Percentiles rank a stretch among this genome's conserved stretches.
phyloP scores from a whole-genome alignment of 257 asterid species.

The Salvia rosmarinus region DNA sequence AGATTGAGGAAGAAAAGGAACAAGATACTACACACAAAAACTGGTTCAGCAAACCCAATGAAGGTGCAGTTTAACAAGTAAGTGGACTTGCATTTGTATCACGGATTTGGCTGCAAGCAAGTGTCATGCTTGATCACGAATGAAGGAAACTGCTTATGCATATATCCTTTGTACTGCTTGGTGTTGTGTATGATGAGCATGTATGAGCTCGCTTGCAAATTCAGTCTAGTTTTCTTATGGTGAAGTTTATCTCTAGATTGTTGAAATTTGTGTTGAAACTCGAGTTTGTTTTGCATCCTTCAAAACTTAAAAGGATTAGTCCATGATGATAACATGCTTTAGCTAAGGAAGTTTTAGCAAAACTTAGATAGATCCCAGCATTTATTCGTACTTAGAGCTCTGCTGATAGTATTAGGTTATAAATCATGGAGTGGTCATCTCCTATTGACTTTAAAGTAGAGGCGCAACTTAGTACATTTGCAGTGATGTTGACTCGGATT shows the following conservation, averaged over 20 bases:
- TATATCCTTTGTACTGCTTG: slow-evolving; percentile 2
- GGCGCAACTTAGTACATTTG: not conserved
- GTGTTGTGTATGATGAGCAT: slow-evolving; percentile 22
- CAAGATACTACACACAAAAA: slow-evolving; percentile 78
- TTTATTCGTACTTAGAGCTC: slow-evolving; percentile 5
- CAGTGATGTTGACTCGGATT: not conserved
- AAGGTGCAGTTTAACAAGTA: slow-evolving; percentile 75
- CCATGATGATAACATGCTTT: slow-evolving; percentile 4
- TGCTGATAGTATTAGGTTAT: not conserved
- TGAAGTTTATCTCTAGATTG: not conserved
- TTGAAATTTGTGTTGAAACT: not conserved
- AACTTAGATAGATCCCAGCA: not conserved
- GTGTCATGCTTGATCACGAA: too few species aligned
- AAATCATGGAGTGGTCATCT: not conserved
- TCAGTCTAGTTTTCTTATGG: not conserved
- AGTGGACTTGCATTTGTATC: slow-evolving; percentile 34
- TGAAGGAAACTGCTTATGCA: not conserved
- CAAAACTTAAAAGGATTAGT: not conserved
- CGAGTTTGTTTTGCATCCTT: slow-evolving; percentile 4
- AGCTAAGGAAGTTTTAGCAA: not conserved
- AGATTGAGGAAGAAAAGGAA: slow-evolving; percentile 87
- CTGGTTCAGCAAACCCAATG: slow-evolving; percentile 79
- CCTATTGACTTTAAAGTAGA: not conserved
- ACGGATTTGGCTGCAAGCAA: not conserved
- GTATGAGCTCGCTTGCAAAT: too few species aligned